These are phyloP conservation scores for Acacia pycnantha DNA, from an alignment of 331 rosid species.

Conservation along the genomic window DNA sequence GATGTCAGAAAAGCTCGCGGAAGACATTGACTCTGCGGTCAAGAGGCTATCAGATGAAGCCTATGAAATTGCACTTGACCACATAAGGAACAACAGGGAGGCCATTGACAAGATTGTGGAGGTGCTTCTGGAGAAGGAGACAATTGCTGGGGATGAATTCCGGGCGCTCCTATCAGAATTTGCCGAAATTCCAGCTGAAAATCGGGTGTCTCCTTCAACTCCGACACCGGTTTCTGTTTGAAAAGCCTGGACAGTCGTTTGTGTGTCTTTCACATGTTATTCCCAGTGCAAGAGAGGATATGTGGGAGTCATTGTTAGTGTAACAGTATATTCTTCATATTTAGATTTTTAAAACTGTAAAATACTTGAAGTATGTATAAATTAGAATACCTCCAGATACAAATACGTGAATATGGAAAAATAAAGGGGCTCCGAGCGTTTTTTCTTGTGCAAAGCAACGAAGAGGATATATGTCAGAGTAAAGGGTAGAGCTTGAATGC, in stretches of 20 bases:
- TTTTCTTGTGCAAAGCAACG: neutral
- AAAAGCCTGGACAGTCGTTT: conserved; percentile 10
- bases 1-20: conserved; percentile 95
- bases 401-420: neutral
- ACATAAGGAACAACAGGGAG: conserved; percentile 91
- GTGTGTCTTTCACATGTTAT: neutral
- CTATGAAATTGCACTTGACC: conserved; percentile 76
- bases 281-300: neutral
- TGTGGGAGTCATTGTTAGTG: conserved; percentile 21
- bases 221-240: conserved; percentile 73
- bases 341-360: conserved; percentile 25
- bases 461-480: neutral
- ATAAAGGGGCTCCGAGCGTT: neutral
- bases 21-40: conserved; percentile 83
- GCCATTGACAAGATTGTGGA: conserved; percentile 94
- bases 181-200: conserved; percentile 84
- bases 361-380: conserved; percentile 30
- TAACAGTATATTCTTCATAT: conserved; percentile 4
- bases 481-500: neutral
- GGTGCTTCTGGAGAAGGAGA: conserved; percentile 90
- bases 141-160: conserved; percentile 88
- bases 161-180: conserved; percentile 80
- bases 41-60: conserved; percentile 87
- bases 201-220: conserved; percentile 62
- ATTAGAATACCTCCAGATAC: neutral